Base-by-base conservation (phyloP, 768 basidiomycete genomes). In the Lenzites betulinus region DNA sequence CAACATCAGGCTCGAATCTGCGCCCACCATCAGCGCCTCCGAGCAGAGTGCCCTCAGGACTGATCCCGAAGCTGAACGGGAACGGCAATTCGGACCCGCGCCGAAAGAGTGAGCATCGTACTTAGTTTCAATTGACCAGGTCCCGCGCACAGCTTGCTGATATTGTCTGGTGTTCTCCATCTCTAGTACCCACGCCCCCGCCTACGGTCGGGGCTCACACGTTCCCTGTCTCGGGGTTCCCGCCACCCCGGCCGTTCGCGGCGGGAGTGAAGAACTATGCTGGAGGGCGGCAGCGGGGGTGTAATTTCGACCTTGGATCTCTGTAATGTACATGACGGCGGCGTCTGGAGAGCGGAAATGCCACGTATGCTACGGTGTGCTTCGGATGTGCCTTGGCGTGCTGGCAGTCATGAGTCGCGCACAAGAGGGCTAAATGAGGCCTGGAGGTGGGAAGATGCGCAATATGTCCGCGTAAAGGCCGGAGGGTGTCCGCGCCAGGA, bases 201-300 rank as follows among this genome's bases (percentile, higher is more conserved):
- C 83, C 90, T 2, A 83, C 79, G 55, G 82, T 81, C 42, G 90
- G 90, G 9, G 71, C 79, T 23, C 88, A 91, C 68, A 86, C 79
- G 16, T 94, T 92, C 70, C 90, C 90, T 7, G 82, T 86, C n/a
- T 75, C 78, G 15, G 90, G 87, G 51, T 92, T 93, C 70, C 92
- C 92, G 1, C 85, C 86, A 15, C 92, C 92, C 4, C 83, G 90
- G 41, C 77, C 78, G 26, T 93, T 92, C 71, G 70, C 71, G 36
- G 68, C 72, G 6, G 76, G 70, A 33, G 66, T 70, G 28, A 88
- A 80, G 68, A 76, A 77, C 42, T 95, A 95, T 69, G 75, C 73
- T 13, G 86, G 85, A 69, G 88, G 89, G 30, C 84, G 86, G 53
- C 75, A 78, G 66, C 79, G 78, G 58, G 92, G 92, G n/a, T 86